These are phyloP conservation scores for rapeseed (Brassica napus) DNA, from an alignment of 345 rosid species.

Conservation along the genomic window Da-Ae NC_063450.1:53150501-53151000, in stretches of 20 bases:
- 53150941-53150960: background rate
- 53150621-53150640: background rate
- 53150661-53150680: background rate
- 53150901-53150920: background rate
- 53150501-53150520: background rate
- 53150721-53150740: conserved; percentile 18
- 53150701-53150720: background rate
- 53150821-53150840: background rate
- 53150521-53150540: conserved; percentile 17
- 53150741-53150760: conserved; percentile 12
- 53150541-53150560: conserved; percentile 2
- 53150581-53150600: background rate
- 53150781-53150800: conserved; percentile 16
- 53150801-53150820: conserved; percentile 13
- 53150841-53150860: conserved; percentile 14
- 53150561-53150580: conserved; percentile 9
- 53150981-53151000: conserved; percentile 8
- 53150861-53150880: background rate
- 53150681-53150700: background rate
- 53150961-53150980: background rate
- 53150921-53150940: background rate
- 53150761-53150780: conserved; percentile 21
- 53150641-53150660: conserved; percentile 6
- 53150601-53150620: conserved; percentile 12
- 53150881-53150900: background rate